A percentile compares a stretch with the other conserved stretches of the same genome.
Conservation (phyloP, 495 filamentous ascomycete genomes). For the Penicillium arizonense region DNA sequence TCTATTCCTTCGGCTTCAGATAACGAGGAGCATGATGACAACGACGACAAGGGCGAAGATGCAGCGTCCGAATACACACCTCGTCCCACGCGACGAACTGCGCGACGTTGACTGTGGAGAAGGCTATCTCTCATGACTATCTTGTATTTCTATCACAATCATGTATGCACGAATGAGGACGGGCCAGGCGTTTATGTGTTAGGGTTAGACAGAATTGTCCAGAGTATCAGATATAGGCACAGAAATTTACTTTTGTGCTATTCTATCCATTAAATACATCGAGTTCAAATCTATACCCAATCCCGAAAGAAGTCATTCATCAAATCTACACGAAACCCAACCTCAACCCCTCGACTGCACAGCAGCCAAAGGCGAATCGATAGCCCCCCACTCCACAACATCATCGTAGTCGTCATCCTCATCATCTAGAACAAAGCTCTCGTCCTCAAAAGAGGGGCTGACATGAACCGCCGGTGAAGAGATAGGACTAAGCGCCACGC, state of each 20-base stretch:
- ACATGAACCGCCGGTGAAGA: slow-evolving; percentile 55
- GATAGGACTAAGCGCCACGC: slow-evolving; percentile 72
- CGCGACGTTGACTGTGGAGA: slow-evolving; percentile 9
- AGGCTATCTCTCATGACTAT: too few relatives aligned
- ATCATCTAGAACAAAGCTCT: slow-evolving; percentile 31
- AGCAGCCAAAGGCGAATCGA: slow-evolving; percentile 22
- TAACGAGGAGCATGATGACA: slow-evolving; percentile 4
- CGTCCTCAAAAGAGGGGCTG: slow-evolving; percentile 22
- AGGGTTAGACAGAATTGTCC: too few relatives aligned
- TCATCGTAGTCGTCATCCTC: slow-evolving; percentile 13
- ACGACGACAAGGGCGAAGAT: slow-evolving; percentile 1
- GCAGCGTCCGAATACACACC: slow-evolving; percentile 15
- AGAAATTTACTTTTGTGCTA: too few relatives aligned
- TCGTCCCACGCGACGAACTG: slow-evolving; percentile 24
- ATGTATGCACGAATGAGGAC: too few relatives aligned
- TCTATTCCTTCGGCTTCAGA: slow-evolving; percentile 1
- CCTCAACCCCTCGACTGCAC: slow-evolving; percentile 1
- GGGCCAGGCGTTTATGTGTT: too few relatives aligned
- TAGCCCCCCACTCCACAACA: slow-evolving; percentile 11
- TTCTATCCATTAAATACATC: too few relatives aligned
- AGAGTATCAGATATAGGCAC: too few relatives aligned
- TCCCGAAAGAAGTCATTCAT: too few relatives aligned
- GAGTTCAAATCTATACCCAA: too few relatives aligned
- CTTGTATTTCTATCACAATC: too few relatives aligned
- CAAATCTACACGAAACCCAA: too few relatives aligned